These are phyloP conservation scores for Aspergillus pseudonomiae DNA, from an alignment of 2,329 filamentous ascomycete species.

Conservation along the genomic window DNA sequence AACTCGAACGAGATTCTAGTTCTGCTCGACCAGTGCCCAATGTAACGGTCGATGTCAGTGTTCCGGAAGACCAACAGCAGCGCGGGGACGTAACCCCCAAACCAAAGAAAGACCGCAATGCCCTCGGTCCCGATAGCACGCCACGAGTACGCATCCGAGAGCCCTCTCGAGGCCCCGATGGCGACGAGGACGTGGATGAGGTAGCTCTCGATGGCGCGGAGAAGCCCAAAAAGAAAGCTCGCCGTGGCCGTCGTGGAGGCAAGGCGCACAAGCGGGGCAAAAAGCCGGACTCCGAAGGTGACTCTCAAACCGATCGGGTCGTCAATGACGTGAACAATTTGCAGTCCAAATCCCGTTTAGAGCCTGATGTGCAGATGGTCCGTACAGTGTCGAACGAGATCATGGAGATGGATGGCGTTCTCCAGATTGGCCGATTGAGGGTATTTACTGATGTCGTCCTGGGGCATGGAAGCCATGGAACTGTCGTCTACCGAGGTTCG, in stretches of 20 bases:
- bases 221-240: constrained; percentile 68
- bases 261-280: constrained; percentile 61
- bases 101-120: constrained; percentile 26
- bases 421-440: constrained; percentile 63
- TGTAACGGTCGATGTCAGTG: constrained; percentile 36
- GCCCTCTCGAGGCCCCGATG: constrained; percentile 36
- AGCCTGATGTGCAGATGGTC: constrained; percentile 63
- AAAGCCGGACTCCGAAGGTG: constrained; percentile 57
- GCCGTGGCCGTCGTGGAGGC: constrained; percentile 72
- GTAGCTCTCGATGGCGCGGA: constrained; percentile 34
- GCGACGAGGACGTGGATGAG: constrained; percentile 37
- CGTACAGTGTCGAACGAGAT: constrained; percentile 58
- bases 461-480: constrained; percentile 90
- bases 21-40: constrained; percentile 28
- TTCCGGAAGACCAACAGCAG: constrained; percentile 21
- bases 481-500: constrained; percentile 89
- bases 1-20: constrained; percentile 31
- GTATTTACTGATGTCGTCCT: constrained; percentile 64
- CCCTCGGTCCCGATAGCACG: constrained; percentile 27
- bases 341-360: constrained; percentile 51
- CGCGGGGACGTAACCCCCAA: constrained; percentile 35
- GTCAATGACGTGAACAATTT: constrained; percentile 58
- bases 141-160: constrained; percentile 46
- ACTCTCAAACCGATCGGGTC: constrained; percentile 59
- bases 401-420: constrained; percentile 61